Percentiles rank a stretch among this genome's conserved stretches.
phyloP scores from a whole-genome alignment of 2,329 filamentous ascomycete genomes.

The Neocucurbitaria cava region DNA sequence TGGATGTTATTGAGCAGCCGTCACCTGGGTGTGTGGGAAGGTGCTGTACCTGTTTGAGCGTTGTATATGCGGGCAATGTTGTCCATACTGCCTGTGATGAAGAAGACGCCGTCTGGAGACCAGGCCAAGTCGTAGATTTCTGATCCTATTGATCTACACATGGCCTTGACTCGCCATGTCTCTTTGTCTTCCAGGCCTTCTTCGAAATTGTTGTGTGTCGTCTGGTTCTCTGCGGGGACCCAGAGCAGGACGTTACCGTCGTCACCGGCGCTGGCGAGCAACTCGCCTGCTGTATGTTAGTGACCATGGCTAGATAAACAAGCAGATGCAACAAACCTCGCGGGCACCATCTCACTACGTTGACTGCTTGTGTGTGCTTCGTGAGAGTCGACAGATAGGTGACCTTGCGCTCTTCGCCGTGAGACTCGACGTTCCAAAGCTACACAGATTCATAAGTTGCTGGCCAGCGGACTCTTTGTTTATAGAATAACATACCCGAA shows the following conservation, averaged over 20 bases:
- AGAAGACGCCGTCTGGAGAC: conserved; percentile 96
- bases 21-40: conserved; percentile 11
- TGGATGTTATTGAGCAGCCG: conserved; percentile 27
- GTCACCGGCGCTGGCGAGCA: conserved; percentile 92
- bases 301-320: neutral
- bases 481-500: conserved; percentile 69
- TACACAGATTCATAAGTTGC: conserved; percentile 54
- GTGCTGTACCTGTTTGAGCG: conserved; percentile 76
- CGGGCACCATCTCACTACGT: conserved; percentile 95
- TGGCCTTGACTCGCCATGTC: conserved; percentile 94
- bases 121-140: conserved; percentile 99
- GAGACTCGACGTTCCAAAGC: conserved; percentile 89
- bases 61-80: conserved; percentile 98
- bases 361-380: conserved; percentile 96
- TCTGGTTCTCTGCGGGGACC: conserved; percentile 83
- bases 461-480: neutral
- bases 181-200: conserved; percentile 93
- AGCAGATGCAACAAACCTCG: conserved; percentile 68
- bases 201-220: conserved; percentile 74
- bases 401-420: conserved; percentile 85
- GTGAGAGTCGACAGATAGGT: conserved; percentile 89
- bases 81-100: conserved; percentile 99
- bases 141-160: conserved; percentile 92
- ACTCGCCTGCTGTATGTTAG: conserved; percentile 70
- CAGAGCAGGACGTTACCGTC: conserved; percentile 97